phyloP scores from a whole-genome alignment of 2,329 filamentous ascomycete genomes.

The Pseudogymnoascus sp. region DNA sequence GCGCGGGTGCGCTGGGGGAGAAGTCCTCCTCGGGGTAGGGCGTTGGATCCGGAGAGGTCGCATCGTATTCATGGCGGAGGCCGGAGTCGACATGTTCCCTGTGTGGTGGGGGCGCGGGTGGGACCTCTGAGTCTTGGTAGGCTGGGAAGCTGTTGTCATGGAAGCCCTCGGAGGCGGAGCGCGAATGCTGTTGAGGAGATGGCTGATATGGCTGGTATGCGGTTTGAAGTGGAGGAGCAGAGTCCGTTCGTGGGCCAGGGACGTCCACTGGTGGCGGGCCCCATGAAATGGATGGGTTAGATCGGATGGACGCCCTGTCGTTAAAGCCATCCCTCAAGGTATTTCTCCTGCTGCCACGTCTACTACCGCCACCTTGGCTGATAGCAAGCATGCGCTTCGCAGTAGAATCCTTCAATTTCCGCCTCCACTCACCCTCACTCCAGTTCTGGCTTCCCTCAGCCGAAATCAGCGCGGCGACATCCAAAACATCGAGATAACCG shows the following conservation, averaged over 20 bases:
- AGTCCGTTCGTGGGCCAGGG: constrained; percentile 37
- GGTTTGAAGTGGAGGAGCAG: constrained; percentile 35
- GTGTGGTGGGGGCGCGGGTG: constrained; percentile 24
- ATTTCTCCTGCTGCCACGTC: constrained; percentile 50
- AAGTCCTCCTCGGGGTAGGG: constrained; percentile 41
- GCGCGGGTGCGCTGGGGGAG: constrained; percentile 35
- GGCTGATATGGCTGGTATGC: neutral
- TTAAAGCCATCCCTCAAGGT: constrained; percentile 51
- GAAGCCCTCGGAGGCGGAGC: constrained; percentile 28
- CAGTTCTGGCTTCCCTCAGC: constrained; percentile 68
- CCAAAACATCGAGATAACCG: constrained; percentile 81
- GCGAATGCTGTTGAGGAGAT: constrained; percentile 6
- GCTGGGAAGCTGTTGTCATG: constrained; percentile 14
- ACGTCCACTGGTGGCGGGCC: constrained; percentile 17
- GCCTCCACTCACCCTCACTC: constrained; percentile 85
- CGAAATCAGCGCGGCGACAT: constrained; percentile 73
- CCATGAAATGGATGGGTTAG: constrained; percentile 39
- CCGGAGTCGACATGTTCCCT: neutral
- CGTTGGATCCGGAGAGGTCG: neutral
- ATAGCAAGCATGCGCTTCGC: constrained; percentile 64
- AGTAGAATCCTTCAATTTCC: constrained; percentile 80
- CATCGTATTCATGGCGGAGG: neutral
- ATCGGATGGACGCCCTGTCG: constrained; percentile 42
- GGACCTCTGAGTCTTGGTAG: constrained; percentile 24
- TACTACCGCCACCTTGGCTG: constrained; percentile 37